Percentiles rank a stretch among this genome's conserved stretches.
Conservation (phyloP, 192 early-diverging fungal species). For the Linnemannia schmuckeri region DNA sequence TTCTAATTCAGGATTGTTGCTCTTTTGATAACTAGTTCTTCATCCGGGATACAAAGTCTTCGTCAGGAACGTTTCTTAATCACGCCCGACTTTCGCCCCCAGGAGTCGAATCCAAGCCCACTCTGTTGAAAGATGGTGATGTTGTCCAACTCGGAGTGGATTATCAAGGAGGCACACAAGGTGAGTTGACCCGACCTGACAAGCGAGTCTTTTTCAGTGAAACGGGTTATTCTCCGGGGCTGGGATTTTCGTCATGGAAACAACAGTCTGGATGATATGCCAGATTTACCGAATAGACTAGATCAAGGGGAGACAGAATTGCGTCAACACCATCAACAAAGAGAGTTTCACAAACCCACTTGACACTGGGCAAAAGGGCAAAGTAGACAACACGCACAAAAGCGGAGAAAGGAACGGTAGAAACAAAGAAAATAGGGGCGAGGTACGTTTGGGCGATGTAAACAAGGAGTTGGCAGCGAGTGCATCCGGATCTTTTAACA, state of each 20-base stretch:
- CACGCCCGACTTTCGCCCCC: slow-evolving; percentile 89
- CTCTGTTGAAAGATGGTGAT: slow-evolving; percentile 87
- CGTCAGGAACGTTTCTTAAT: slow-evolving; percentile 97
- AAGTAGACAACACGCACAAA: not conserved
- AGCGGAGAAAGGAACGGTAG: not conserved
- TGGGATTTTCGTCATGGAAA: not conserved
- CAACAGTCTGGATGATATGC: not conserved
- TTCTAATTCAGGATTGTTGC: not conserved
- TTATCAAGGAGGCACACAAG: slow-evolving; percentile 90
- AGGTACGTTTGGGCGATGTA: not conserved
- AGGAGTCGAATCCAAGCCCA: slow-evolving; percentile 85
- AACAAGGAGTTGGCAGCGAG: not conserved
- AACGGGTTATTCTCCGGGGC: not conserved
- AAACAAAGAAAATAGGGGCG: not conserved
- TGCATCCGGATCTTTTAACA: no score
- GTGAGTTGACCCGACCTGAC: slow-evolving; percentile 34
- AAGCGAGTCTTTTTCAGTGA: not conserved
- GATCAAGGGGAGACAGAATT: slow-evolving; percentile 3
- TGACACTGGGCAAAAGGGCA: not conserved
- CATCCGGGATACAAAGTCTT: slow-evolving; percentile 93
- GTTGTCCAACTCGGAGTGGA: slow-evolving; percentile 95
- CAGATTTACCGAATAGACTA: slow-evolving; percentile 35
- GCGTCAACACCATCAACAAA: not conserved
- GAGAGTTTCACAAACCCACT: not conserved
- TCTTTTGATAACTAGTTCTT: slow-evolving; percentile 71